A percentile compares a stretch with the other conserved stretches of the same genome.
phyloP scores from a whole-genome alignment of 2,329 filamentous ascomycete species.

The Periconia macrospinosa region DNA sequence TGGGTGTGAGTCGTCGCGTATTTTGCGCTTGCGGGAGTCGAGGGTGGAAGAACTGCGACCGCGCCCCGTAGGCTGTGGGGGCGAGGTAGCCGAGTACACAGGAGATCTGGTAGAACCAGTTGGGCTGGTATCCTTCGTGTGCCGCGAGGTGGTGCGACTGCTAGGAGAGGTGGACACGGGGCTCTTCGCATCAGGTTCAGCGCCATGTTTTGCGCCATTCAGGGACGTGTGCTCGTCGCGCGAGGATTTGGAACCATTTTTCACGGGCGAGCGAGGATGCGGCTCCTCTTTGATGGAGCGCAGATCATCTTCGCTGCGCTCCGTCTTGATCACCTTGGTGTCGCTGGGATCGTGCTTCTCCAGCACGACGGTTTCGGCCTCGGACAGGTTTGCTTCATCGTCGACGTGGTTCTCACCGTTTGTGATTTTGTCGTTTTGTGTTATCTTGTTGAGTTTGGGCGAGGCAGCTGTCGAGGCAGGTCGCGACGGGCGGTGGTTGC shows the following conservation, averaged over 20 bases:
- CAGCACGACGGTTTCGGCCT: constrained; percentile 55
- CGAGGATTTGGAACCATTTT: constrained; percentile 29
- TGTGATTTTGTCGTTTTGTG: constrained; percentile 6
- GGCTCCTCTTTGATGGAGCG: constrained; percentile 32
- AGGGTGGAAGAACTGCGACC: constrained; percentile 42
- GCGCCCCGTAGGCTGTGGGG: constrained; percentile 27
- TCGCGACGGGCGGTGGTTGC: constrained; percentile 11
- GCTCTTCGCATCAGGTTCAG: constrained; percentile 35
- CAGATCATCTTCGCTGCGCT: constrained; percentile 38
- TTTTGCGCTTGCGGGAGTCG: constrained; percentile 45
- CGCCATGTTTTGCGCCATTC: constrained; percentile 33
- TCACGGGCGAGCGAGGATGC: constrained; percentile 23
- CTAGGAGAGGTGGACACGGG: constrained; percentile 39
- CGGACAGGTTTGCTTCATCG: constrained; percentile 48
- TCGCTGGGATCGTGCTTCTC: constrained; percentile 44
- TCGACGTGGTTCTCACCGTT: constrained; percentile 31
- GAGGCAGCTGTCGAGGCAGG: constrained; percentile 20
- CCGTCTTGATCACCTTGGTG: constrained; percentile 45
- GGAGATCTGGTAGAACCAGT: constrained; percentile 31
- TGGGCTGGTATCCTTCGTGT: constrained; percentile 40
- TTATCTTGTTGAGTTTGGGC: constrained; percentile 19
- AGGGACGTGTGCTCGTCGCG: constrained; percentile 21
- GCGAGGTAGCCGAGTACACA: constrained; percentile 26
- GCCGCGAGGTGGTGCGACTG: constrained; percentile 35
- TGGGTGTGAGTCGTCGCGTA: constrained; percentile 39